phyloP scores from a whole-genome alignment of 2,329 filamentous ascomycete genomes.

The Fusarium mundagurra region DNA sequence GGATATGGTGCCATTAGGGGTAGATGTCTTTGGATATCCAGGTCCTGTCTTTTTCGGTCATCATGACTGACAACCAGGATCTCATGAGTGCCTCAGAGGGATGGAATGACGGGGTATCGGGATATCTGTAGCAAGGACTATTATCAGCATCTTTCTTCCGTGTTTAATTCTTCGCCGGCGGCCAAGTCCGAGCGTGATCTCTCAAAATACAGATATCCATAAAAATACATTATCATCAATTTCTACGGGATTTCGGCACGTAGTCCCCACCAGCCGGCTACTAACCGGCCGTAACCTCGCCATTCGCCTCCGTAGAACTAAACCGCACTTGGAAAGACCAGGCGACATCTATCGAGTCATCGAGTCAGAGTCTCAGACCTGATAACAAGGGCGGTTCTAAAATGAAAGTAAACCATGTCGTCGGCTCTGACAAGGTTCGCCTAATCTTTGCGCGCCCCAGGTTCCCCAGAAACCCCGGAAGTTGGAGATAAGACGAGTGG shows the following conservation, averaged over 20 bases:
- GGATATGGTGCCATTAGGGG: too few species aligned
- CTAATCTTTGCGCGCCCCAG: conserved; percentile 1
- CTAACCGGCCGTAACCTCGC: background rate
- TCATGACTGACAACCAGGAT: too few species aligned
- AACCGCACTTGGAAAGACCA: conserved; percentile 5
- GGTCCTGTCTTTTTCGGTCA: background rate
- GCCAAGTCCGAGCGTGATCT: background rate
- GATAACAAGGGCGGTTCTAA: background rate
- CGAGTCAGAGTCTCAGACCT: background rate
- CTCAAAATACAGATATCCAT: background rate
- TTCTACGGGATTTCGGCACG: conserved; percentile 11
- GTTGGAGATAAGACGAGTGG: conserved; percentile 10
- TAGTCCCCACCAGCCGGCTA: conserved; percentile 1
- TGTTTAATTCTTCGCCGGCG: background rate
- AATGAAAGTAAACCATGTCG: background rate
- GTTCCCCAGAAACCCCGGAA: conserved; percentile 28
- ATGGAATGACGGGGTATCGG: fast-evolving
- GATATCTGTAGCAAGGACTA: background rate
- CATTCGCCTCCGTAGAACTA: background rate
- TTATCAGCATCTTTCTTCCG: background rate
- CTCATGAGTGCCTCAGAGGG: background rate
- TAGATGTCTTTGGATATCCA: background rate
- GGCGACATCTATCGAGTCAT: conserved; percentile 1
- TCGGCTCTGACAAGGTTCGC: background rate
- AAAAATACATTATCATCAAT: background rate